Percentiles rank a stretch among this genome's conserved stretches.
Conservation (phyloP, 495 filamentous ascomycete species). For the Chlorociboria aeruginascens region DNA sequence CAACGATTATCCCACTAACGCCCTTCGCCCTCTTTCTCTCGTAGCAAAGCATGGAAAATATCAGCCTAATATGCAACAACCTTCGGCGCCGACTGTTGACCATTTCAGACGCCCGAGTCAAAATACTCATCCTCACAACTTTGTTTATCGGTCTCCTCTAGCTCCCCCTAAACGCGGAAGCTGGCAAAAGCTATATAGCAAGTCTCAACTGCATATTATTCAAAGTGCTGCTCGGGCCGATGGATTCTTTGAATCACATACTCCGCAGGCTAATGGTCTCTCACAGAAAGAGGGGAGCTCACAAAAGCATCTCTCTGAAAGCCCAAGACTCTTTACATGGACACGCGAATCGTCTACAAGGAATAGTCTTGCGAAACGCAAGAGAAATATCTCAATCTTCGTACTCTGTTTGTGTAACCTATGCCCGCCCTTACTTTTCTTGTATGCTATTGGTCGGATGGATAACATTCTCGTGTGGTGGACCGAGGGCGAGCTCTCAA, state of each 20-base stretch:
- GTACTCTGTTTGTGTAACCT: slow-evolving; percentile 6
- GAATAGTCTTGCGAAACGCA: neutral
- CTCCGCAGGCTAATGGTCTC: neutral
- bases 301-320: slow-evolving; percentile 1
- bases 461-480: slow-evolving; percentile 16
- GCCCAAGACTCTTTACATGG: slow-evolving; percentile 1
- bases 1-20: slow-evolving; percentile 6
- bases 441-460: slow-evolving; percentile 16
- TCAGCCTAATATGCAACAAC: neutral
- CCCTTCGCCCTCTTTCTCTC: slow-evolving; percentile 13
- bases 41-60: neutral
- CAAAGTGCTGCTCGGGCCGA: slow-evolving; percentile 4
- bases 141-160: slow-evolving; percentile 11
- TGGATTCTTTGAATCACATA: neutral
- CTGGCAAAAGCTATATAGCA: slow-evolving; percentile 13
- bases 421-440: slow-evolving; percentile 16
- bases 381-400: slow-evolving; percentile 4
- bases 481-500: slow-evolving; percentile 8
- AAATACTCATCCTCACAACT: neutral
- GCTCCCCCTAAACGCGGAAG: slow-evolving; percentile 6
- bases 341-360: neutral
- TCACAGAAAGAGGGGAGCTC: neutral
- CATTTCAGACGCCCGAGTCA: neutral
- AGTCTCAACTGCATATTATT: neutral
- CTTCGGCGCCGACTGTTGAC: neutral